Evolutionary conservation across 495 filamentous ascomycete genomes (phyloP), one percentile per base, ranked within the genome.

Genomic region (Podospora sp.): DNA sequence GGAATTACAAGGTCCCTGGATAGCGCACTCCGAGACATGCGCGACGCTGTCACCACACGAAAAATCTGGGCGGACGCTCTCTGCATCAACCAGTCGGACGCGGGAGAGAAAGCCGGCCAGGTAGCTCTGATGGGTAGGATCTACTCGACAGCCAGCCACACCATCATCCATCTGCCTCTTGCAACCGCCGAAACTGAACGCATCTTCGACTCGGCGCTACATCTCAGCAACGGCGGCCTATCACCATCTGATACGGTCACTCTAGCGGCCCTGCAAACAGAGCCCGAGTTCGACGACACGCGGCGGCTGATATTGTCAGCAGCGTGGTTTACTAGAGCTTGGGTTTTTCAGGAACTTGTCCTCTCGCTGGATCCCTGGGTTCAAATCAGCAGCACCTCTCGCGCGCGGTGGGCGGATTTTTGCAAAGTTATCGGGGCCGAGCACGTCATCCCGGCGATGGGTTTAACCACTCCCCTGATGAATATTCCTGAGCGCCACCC

Each of bases 121-220:
- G 53, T 57, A 5, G 53, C n/a, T 14, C 25, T 57, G 53, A 57
- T 57, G 53, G 53, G 53, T 1, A 21, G n/a, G 12, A 57, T 57
- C 25, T 57, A 24, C 53, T 57, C 53, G 53, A 57, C 53, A 2
- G 53, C 53, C 12, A 57, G 53, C 53, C 53, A 57, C 20, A 57
- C 53, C 2, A 57, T 57, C 24, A 57, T 57, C 3, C 53, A 57
- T 26, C 53, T 57, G 3, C 53, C 53, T n/a, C 14, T 57, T 26
- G 12, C 14, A n/a, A 57, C 4, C 3, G 4, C 53, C n/a, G 18
- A 52, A 16, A 12, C 12, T 22, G 18, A 22, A 22, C 18, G 21
- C 49, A 3, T 22, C 12, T 3, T 52, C 29, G 12, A 52, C 21
- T 52, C 18, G 9, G 49, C 49, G 21, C 49, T 52, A 12, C 3